These are phyloP conservation scores for Cutaneotrichosporon spelunceum DNA, from an alignment of 1,284 basidiomycete genomes.

Conservation along the genomic window DNA sequence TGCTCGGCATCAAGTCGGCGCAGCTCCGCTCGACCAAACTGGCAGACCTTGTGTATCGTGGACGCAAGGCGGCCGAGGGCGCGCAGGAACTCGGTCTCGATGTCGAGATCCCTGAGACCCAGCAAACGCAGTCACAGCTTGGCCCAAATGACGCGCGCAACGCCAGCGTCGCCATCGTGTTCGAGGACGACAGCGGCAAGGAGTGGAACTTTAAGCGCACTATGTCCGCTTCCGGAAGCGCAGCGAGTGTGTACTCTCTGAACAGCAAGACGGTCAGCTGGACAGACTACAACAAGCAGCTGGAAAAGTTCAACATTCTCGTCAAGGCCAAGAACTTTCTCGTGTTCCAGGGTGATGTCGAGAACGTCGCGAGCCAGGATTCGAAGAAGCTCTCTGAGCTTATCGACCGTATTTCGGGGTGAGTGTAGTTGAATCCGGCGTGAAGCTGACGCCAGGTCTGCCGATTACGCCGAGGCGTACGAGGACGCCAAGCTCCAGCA, in stretches of 20 bases:
- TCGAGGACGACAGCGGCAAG: slow-evolving; percentile 68
- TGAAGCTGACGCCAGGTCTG: slow-evolving; percentile 53
- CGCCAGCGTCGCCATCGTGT: slow-evolving; percentile 93
- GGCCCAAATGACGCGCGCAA: slow-evolving; percentile 66
- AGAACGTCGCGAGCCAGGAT: slow-evolving; percentile 93
- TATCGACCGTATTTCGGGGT: slow-evolving; percentile 92
- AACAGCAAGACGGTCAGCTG: slow-evolving; percentile 76
- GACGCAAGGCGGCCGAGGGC: slow-evolving; percentile 60
- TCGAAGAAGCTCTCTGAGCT: slow-evolving; percentile 83
- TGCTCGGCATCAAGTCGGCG: slow-evolving; percentile 90
- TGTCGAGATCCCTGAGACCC: slow-evolving; percentile 37
- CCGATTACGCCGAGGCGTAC: slow-evolving; percentile 84
- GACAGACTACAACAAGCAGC: slow-evolving; percentile 76
- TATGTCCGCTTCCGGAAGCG: slow-evolving; percentile 67
- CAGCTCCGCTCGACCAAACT: slow-evolving; percentile 90
- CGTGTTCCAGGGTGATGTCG: slow-evolving; percentile 99
- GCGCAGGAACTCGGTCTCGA: slow-evolving; percentile 54
- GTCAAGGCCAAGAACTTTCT: slow-evolving; percentile 99
- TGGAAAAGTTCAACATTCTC: slow-evolving; percentile 87
- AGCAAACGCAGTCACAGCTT: slow-evolving; percentile 51
- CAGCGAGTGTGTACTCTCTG: slow-evolving; percentile 82
- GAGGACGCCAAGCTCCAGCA: slow-evolving; percentile 82
- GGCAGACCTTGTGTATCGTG: slow-evolving; percentile 92
- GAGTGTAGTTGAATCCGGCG: slow-evolving; percentile 17
- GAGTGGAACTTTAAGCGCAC: slow-evolving; percentile 77